Evolutionary conservation across 257 asterid species (phyloP).

Genomic region (Solanum pennellii): DNA sequence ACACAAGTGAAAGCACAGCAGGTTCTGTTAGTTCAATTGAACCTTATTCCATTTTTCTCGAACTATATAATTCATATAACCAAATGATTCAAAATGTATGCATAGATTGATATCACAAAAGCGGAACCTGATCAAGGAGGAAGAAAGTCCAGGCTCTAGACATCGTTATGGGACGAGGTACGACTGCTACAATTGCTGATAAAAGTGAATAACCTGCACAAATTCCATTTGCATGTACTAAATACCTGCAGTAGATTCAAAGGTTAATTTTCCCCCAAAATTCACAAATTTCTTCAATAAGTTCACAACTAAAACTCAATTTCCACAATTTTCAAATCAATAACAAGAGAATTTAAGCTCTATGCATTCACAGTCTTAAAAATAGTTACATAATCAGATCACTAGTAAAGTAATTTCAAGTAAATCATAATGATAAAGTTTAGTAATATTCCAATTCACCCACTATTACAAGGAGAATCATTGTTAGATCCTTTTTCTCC

Average conservation of each 20-base stretch:
- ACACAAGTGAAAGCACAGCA: too few relatives aligned
- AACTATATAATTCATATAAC: not conserved
- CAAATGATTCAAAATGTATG: not conserved
- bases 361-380: not conserved
- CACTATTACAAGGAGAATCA: not conserved
- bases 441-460: not conserved
- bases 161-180: constrained; percentile 63
- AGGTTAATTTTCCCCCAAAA: not conserved
- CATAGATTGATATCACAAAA: not conserved
- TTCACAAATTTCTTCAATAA: not conserved
- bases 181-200: constrained; percentile 63
- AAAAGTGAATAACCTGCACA: constrained; percentile 88
- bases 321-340: not conserved
- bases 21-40: not conserved
- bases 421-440: not conserved
- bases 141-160: constrained; percentile 81
- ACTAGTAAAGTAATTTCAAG: not conserved
- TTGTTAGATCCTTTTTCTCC: not conserved
- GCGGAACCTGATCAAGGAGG: constrained; percentile 68
- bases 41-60: not conserved
- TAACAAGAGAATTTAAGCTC: not conserved
- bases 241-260: constrained; percentile 24
- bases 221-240: constrained; percentile 88
- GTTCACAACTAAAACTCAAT: not conserved
- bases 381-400: not conserved